Evolutionary conservation across 177 flowering plant genomes (phyloP).

Genomic region (Telopea speciosissima): DNA sequence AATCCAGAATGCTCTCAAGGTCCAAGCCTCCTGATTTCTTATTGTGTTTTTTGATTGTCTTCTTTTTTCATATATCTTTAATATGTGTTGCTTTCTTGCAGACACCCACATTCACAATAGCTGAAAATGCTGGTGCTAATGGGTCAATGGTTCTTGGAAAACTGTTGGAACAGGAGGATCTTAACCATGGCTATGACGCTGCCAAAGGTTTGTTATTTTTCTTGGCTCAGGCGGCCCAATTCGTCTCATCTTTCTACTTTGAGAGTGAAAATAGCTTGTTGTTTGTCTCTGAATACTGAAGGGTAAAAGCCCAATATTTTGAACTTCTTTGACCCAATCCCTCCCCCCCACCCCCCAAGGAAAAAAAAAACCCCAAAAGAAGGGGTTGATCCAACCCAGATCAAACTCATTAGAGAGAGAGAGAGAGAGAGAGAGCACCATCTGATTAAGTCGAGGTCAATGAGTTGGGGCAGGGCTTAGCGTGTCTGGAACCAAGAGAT

Average conservation of each 20-base stretch:
- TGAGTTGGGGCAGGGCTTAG: too few relatives aligned
- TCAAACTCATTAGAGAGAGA: neutral
- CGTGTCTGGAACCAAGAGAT: too few relatives aligned
- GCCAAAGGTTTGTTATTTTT: slow-evolving; percentile 52
- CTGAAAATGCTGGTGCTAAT: slow-evolving; percentile 75
- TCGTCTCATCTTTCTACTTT: neutral
- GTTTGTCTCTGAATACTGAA: neutral
- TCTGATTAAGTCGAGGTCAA: too few relatives aligned
- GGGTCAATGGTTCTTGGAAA: slow-evolving; percentile 61
- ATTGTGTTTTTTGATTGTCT: neutral
- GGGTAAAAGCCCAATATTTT: too few relatives aligned
- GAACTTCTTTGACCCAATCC: too few relatives aligned
- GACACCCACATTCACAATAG: slow-evolving; percentile 69
- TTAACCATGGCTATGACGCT: slow-evolving; percentile 72
- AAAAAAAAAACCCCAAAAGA: too few relatives aligned
- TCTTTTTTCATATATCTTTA: neutral
- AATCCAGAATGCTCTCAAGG: slow-evolving; percentile 75
- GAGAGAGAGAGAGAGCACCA: too few relatives aligned
- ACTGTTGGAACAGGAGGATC: slow-evolving; percentile 70
- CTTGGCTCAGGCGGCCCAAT: neutral
- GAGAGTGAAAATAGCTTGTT: neutral
- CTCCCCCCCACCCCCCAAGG: too few relatives aligned
- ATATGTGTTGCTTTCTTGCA: slow-evolving; percentile 17
- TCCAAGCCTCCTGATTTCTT: slow-evolving; percentile 9
- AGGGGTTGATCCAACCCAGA: too few relatives aligned